phyloP scores from a whole-genome alignment of 352 stramenopile genomes.

The Globisporangium parvum region DNA sequence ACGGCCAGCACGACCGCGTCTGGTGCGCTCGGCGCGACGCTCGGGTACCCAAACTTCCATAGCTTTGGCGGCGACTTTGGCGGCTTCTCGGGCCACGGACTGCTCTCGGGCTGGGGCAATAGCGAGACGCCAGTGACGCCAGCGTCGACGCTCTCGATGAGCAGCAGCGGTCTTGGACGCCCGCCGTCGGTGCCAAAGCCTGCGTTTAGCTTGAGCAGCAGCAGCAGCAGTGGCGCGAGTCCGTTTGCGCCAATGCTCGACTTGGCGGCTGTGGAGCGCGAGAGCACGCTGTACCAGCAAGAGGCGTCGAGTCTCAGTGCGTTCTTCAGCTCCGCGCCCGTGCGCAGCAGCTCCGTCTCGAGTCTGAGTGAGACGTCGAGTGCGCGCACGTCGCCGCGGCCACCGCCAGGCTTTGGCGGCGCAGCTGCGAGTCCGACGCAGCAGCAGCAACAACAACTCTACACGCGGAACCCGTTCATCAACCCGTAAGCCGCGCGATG shows the following conservation, averaged over 20 bases:
- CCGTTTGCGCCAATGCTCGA: constrained; percentile 54
- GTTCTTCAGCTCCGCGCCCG: constrained; percentile 33
- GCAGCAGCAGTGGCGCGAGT: background rate
- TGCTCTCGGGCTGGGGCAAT: constrained; percentile 53
- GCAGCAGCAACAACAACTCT: constrained; percentile 24
- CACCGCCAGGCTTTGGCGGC: constrained; percentile 19
- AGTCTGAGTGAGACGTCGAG: constrained; percentile 19
- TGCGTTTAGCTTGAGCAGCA: constrained; percentile 1
- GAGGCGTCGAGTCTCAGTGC: constrained; percentile 68
- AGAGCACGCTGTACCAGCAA: constrained; percentile 63
- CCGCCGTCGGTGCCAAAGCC: constrained; percentile 12
- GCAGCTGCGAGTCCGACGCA: background rate
- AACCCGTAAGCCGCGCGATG: constrained; percentile 33
- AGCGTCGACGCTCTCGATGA: constrained; percentile 2
- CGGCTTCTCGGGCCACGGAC: constrained; percentile 29
- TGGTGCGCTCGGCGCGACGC: constrained; percentile 27
- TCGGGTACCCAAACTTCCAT: constrained; percentile 61
- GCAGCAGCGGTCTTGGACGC: constrained; percentile 7
- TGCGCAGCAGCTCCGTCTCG: constrained; percentile 6
- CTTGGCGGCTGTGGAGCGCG: constrained; percentile 63
- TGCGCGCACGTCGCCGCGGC: constrained; percentile 24
- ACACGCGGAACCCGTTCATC: constrained; percentile 54
- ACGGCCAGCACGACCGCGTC: background rate
- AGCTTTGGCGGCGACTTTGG: constrained; percentile 46
- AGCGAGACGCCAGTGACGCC: constrained; percentile 3